phyloP scores from a whole-genome alignment of 805 yeast species.

The Pichia exigua region DNA sequence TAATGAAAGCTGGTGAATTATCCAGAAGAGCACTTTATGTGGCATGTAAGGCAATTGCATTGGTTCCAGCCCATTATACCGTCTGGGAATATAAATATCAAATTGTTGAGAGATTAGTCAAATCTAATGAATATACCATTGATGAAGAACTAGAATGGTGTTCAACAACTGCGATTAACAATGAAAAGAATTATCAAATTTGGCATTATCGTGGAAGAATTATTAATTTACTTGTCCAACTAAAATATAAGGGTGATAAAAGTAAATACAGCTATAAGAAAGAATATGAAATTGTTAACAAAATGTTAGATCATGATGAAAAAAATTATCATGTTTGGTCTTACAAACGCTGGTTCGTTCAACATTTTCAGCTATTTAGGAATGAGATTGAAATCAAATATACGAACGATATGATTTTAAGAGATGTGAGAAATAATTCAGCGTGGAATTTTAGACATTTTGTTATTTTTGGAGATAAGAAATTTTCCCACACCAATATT shows the following conservation, averaged over 20 bases:
- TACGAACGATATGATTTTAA: constrained; percentile 37
- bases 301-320: constrained; percentile 68
- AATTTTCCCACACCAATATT: constrained; percentile 15
- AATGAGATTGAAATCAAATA: constrained; percentile 42
- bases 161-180: constrained; percentile 61
- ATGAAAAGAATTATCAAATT: constrained; percentile 91
- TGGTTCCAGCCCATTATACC: constrained; percentile 86
- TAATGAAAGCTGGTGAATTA: constrained; percentile 52
- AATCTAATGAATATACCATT: constrained; percentile 20
- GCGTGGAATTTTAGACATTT: constrained; percentile 89
- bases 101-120: constrained; percentile 35
- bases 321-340: constrained; percentile 98
- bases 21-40: constrained; percentile 65
- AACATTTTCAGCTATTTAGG: constrained; percentile 42
- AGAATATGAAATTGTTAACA: constrained; percentile 58
- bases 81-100: constrained; percentile 71
- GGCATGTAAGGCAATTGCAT: constrained; percentile 53
- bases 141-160: constrained; percentile 69
- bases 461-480: constrained; percentile 30
- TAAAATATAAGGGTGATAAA: constrained; percentile 5
- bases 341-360: constrained; percentile 76
- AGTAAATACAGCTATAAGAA: constrained; percentile 29
- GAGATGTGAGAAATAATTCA: constrained; percentile 80
- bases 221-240: constrained; percentile 28
- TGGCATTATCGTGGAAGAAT: constrained; percentile 87